Base-by-base conservation (phyloP, 1,139 yeast species). In the Blastobotrys capitulatus region DNA sequence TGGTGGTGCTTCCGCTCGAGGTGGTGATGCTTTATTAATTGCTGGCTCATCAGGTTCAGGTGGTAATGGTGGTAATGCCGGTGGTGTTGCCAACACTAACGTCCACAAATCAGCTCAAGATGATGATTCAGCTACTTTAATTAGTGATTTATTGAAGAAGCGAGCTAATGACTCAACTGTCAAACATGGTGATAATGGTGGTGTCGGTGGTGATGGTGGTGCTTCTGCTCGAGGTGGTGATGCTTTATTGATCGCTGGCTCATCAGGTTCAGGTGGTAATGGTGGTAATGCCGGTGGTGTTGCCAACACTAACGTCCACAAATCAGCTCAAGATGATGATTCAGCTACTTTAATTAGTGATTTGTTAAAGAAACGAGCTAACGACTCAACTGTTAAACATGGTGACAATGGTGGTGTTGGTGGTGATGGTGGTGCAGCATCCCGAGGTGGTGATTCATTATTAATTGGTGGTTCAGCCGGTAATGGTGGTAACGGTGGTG, bases 331-430 rank as follows among this genome's bases (percentile, higher is more conserved):
- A 34, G 37, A 34, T 34, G 16, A 34, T 9, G 37, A 34, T 10
- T 6, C 37, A 18, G 40, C 26, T 8, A n/a, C n/a, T n/a, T 18
- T 37, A 18, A 37, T 37, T 26, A 26, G 22, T 15, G 40, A 37
- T 37, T 22, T 18, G 16, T 37, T 37, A 26, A 37, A 37, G 40
- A 37, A 37, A 26, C 40, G 40, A 37, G 22, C 40, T 38, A 18
- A 19, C 29, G 29, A 38, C 42, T 26, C 31, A 6, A 19, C 13
- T 9, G 31, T 20, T 18, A 25, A 15, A 13, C 42, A 39, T 32
- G 42, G 42, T 39, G 42, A 39, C 31, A 39, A 39, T 32, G 42
- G 42, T 26, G 42, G 42, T 39, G 42, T 39, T 8, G 42, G 42
- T 31, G 42, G 42, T 20, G 16, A 20, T 19, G 42, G 42, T 25